phyloP scores from a whole-genome alignment of 805 yeast genomes.

The Wickerhamomyces rabaulensis region DNA sequence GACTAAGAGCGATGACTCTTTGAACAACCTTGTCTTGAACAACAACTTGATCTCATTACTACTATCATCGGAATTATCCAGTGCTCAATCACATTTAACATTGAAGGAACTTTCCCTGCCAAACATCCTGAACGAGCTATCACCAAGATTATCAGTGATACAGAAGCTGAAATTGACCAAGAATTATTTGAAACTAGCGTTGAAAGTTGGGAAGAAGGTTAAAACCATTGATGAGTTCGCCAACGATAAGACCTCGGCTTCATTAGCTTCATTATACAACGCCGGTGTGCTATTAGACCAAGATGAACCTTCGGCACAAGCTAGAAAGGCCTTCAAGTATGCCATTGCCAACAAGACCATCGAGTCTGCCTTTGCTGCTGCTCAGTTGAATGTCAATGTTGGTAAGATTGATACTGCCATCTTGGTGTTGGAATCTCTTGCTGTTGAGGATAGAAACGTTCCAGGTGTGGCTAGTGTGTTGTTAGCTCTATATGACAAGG shows the following conservation, averaged over 20 bases:
- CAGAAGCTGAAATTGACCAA: slow-evolving; percentile 16
- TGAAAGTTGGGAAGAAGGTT: slow-evolving; percentile 14
- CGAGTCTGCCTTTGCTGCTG: slow-evolving; percentile 28
- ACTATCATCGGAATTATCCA: background rate
- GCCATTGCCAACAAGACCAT: slow-evolving; percentile 27
- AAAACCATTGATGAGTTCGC: background rate
- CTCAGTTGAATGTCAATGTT: slow-evolving; percentile 28
- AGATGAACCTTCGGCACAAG: slow-evolving; percentile 19
- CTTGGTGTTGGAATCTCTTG: slow-evolving; percentile 30
- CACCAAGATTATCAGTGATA: slow-evolving; percentile 18
- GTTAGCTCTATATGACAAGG: slow-evolving; percentile 42
- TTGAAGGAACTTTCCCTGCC: slow-evolving; percentile 30
- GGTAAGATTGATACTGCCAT: slow-evolving; percentile 31
- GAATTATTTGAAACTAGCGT: slow-evolving; percentile 19
- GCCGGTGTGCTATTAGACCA: slow-evolving; percentile 13
- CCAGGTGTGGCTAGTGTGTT: slow-evolving; percentile 51
- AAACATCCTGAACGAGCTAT: slow-evolving; percentile 14
- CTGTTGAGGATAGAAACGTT: slow-evolving; percentile 11
- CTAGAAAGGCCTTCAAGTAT: slow-evolving; percentile 29
- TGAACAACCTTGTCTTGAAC: slow-evolving; percentile 25
- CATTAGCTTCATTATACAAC: slow-evolving; percentile 11
- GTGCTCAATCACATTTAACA: slow-evolving; percentile 18
- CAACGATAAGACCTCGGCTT: slow-evolving; percentile 12
- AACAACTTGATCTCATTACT: slow-evolving; percentile 23
- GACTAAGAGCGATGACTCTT: slow-evolving; percentile 20